Evolutionary conservation across 1,139 yeast species (phyloP).

Genomic region (Yamadazyma trypodendri): DNA sequence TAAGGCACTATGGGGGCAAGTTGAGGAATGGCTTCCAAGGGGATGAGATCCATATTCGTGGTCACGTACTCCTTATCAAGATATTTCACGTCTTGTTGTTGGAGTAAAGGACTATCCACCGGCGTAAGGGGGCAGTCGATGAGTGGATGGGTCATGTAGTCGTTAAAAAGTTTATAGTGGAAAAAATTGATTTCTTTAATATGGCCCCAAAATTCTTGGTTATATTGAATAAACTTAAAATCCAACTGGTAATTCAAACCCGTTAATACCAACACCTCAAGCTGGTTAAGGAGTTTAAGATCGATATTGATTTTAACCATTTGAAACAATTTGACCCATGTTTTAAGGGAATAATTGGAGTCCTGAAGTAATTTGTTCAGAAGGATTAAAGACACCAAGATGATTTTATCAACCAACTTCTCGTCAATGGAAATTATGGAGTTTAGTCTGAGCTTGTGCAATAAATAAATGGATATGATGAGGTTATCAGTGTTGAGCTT

Average conservation of each 20-base stretch:
- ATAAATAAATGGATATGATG: conserved; percentile 29
- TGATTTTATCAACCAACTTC: conserved; percentile 24
- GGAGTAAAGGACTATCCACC: conserved; percentile 3
- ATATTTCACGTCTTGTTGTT: not conserved
- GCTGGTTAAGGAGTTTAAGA: conserved; percentile 19
- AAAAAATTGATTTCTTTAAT: not conserved
- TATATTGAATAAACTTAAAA: conserved; percentile 22
- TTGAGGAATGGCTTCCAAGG: conserved; percentile 1
- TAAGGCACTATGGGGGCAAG: not conserved
- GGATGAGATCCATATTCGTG: not conserved
- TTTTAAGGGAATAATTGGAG: conserved; percentile 51
- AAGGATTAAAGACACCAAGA: conserved; percentile 38
- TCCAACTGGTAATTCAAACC: conserved; percentile 30
- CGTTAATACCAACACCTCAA: conserved; percentile 32
- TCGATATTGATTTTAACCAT: conserved; percentile 12
- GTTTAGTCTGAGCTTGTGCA: conserved; percentile 26
- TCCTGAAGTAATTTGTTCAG: conserved; percentile 52
- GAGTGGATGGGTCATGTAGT: conserved; percentile 5
- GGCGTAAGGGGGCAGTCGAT: conserved; percentile 3
- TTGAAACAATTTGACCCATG: conserved; percentile 36
- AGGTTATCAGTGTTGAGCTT: conserved; percentile 32
- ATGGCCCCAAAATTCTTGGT: conserved; percentile 26
- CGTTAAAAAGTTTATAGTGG: conserved; percentile 3
- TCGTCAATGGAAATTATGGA: conserved; percentile 15
- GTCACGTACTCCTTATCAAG: not conserved